Conservation (phyloP, 2,329 filamentous ascomycete genomes). For the Diaporthe longicolla region DNA sequence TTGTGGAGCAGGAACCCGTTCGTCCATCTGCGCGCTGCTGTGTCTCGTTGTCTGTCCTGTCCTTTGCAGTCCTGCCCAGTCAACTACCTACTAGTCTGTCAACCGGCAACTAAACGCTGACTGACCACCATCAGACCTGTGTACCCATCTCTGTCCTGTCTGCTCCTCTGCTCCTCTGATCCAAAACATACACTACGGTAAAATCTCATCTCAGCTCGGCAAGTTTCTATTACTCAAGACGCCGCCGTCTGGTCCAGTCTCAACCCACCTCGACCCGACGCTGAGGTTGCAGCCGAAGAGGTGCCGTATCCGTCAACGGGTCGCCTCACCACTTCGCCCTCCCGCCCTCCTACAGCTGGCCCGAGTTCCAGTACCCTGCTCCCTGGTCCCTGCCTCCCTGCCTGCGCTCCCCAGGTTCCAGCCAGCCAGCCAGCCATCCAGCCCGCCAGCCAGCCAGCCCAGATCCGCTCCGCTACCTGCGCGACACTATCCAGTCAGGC, state of each 20-base stretch:
- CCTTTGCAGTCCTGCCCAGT: too few relatives aligned
- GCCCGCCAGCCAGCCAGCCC: neutral
- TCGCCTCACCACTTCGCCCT: neutral
- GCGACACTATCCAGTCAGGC: constrained; percentile 19
- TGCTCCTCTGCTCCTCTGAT: neutral
- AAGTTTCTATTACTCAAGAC: constrained; percentile 22
- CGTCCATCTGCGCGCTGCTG: neutral
- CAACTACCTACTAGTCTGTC: too few relatives aligned
- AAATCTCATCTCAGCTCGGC: constrained; percentile 15
- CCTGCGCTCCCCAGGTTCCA: constrained; percentile 22
- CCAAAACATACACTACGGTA: neutral
- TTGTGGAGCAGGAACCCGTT: neutral
- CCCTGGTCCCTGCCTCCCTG: too few relatives aligned
- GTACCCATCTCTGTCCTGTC: neutral
- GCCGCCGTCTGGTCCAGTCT: constrained; percentile 16
- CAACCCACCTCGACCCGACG: constrained; percentile 26
- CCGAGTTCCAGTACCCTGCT: constrained; percentile 1
- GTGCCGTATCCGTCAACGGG: constrained; percentile 7
- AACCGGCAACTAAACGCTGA: neutral
- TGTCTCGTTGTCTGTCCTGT: too few relatives aligned
- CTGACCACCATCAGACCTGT: too few relatives aligned
- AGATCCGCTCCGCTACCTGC: constrained; percentile 30
- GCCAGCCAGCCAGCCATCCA: neutral
- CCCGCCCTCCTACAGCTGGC: neutral
- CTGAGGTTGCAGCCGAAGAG: constrained; percentile 29